Base-by-base conservation (phyloP, 2,329 filamentous ascomycete genomes). In the Grosmannia penicillata region DNA sequence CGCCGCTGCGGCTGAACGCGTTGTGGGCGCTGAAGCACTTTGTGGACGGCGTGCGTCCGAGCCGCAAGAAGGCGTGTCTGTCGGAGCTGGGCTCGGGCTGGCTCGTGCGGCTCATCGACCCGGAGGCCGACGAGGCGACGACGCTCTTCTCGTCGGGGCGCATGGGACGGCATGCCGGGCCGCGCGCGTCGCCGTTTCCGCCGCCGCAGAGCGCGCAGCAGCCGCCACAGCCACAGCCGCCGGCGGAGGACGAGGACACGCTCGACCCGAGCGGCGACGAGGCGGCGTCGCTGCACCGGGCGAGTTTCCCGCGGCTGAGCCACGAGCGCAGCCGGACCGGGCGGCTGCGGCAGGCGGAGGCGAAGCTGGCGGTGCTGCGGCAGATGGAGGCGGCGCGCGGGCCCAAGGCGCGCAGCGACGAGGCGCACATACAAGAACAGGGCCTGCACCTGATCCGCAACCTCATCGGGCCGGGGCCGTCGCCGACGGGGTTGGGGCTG, bases 21-120 rank as follows among this genome's bases (percentile, higher is more conserved):
- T 60, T 98, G 2, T 98, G 91, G 89, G 85, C 86, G 6, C 62
- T 98, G 41, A 96, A 96, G 54, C 85, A 96, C 57, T 70, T 95
- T 36, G 79, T 93, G 3, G 71, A 82, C 45, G 77, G 75, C 18
- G 74, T 82, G 6, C 70, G 71, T 15, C 75, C 79, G 32, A 71
- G 79, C 11, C 63, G 82, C 47, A 93, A 91, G 58, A 79, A 80
- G 50, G 70, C 72, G 34, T 84, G 84, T 43, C 61, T 96, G 11
- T 76, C 87, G 36, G 76, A 82, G 50, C 66, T 96, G 4, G 78
- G 77, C 8, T 72, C 83, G 1, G 75, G 73, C 10, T 94, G 85
- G 83, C 68, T 96, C 11, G 70, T 89, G 44, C 77, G 79, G 42
- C 67, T 91, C 18, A 82, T 95, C 32, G 77, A 72, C 38, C 66